Evolutionary conservation across 2,329 filamentous ascomycete species (phyloP).

Genomic region (Arthrobotrys iridis): DNA sequence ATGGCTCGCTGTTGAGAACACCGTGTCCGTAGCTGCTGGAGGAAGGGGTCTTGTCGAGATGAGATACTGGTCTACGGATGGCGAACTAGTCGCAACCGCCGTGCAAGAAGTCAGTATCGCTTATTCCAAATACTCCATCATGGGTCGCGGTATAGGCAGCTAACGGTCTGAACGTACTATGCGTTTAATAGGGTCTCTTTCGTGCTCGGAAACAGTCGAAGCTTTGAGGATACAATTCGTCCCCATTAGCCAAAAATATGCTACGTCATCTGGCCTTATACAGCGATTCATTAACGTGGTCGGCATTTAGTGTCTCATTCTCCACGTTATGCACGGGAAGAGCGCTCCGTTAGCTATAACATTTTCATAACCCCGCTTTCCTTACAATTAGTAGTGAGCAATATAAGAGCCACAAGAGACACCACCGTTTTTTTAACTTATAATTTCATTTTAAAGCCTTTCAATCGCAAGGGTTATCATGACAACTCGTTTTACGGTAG

Average conservation of each 20-base stretch:
- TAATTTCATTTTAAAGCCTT: no score
- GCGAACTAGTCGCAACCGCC: conserved; percentile 34
- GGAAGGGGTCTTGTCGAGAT: conserved; percentile 39
- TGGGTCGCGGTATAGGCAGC: background rate
- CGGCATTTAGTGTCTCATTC: no score
- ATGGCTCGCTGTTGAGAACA: conserved; percentile 44
- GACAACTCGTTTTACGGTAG: no score
- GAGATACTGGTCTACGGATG: conserved; percentile 36
- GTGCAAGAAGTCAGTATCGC: conserved; percentile 31
- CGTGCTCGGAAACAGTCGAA: conserved; percentile 30
- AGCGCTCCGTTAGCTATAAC: no score
- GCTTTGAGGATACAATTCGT: background rate
- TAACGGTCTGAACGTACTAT: background rate
- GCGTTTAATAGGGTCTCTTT: conserved; percentile 39
- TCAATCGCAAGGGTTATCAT: no score
- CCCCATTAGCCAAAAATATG: background rate
- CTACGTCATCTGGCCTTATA: background rate
- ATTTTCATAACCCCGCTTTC: no score
- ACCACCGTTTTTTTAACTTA: no score
- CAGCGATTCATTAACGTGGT: background rate
- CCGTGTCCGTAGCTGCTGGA: conserved; percentile 18
- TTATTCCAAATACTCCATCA: background rate
- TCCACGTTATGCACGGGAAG: no score
- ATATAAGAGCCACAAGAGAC: no score
- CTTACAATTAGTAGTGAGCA: no score